Evolutionary conservation across 129 eudicot genomes (phyloP), one percentile per base, ranked within the genome.

Genomic region (Calendula officinalis): DNA sequence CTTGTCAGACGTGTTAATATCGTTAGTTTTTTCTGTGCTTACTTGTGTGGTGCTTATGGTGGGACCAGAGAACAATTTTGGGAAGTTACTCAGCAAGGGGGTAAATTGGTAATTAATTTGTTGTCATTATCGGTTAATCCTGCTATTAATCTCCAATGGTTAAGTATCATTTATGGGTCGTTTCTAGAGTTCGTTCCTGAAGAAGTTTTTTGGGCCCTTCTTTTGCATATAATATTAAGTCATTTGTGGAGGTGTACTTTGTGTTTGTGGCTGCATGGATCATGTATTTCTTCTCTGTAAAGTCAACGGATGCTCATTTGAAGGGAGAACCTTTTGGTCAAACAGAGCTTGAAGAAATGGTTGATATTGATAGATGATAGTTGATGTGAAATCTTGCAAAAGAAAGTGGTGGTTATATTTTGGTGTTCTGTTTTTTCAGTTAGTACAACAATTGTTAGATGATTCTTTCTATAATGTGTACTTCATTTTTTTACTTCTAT

Each of bases 211-310:
- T n/a, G n/a, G 95, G 95, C 37, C 75, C 66, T 6, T 51, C 78
- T 60, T 70, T 78, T 69, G 81, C 83, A 16, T 16, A 77, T 35
- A 69, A 68, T 27, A 67, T 81, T 14, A 91, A 84, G 70, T 84
- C 91, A 0, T 54, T 71, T 34, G 71, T 84, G 77, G 95, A 87
- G 82, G 85, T 84, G n/a, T 84, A 76, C 65, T 87, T 84, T 43
- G 30, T 22, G 1, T 22, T 22, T 22, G 81, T 82, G 95, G 84
- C 84, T 41, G 88, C 78, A 37, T 87, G 95, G 91, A 59, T 84
- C 73, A 16, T 82, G 43, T 84, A 76, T 77, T 84, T 79, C 84
- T 56, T 87, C 50, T 84, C 88, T 7, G 86, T 81, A 7, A 87
- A 69, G 82, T 74, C 78, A 7, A 84, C 71, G 53, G 83, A 77